A percentile compares a stretch with the other conserved stretches of the same genome.
Conservation (phyloP, 257 asterid species). For the Penstemon davidsonii region DNA sequence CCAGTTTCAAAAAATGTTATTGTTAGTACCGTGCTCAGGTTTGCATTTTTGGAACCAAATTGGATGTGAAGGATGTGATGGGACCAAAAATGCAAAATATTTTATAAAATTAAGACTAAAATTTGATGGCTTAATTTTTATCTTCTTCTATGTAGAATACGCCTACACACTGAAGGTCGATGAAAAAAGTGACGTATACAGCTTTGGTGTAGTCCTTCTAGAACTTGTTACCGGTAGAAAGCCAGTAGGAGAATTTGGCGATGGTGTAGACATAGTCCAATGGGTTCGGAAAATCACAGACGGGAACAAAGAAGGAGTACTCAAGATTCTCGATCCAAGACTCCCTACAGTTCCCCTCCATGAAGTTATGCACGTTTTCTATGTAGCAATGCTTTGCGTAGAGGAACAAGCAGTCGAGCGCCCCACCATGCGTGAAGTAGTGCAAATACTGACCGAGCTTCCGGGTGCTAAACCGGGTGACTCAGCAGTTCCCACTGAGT, state of each 20-base stretch:
- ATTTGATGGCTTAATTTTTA: neutral
- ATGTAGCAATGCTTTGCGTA: slow-evolving; percentile 93
- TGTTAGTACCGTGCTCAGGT: too few relatives aligned
- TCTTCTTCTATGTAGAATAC: slow-evolving; percentile 50
- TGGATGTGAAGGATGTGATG: too few relatives aligned
- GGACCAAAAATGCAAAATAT: too few relatives aligned
- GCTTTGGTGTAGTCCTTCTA: slow-evolving; percentile 87
- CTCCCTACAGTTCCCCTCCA: slow-evolving; percentile 77
- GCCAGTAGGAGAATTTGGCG: slow-evolving; percentile 96
- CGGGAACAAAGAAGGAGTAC: slow-evolving; percentile 77
- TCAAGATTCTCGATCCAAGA: slow-evolving; percentile 76
- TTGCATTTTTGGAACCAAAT: too few relatives aligned
- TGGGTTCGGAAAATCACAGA: slow-evolving; percentile 91
- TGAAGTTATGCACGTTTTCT: slow-evolving; percentile 89
- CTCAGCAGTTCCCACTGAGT: slow-evolving; percentile 29
- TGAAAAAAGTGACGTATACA: slow-evolving; percentile 97
- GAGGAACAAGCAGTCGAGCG: slow-evolving; percentile 95
- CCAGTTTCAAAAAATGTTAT: too few relatives aligned
- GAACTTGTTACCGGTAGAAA: slow-evolving; percentile 82
- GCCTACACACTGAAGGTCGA: slow-evolving; percentile 97
- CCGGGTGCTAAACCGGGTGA: slow-evolving; percentile 52
- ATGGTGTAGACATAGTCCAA: slow-evolving; percentile 95
- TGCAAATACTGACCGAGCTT: slow-evolving; percentile 85
- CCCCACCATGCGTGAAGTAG: slow-evolving; percentile 97
- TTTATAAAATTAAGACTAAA: too few relatives aligned